Evolutionary conservation across 1,284 basidiomycete species (phyloP).

Genomic region (Ganoderma meredithae): DNA sequence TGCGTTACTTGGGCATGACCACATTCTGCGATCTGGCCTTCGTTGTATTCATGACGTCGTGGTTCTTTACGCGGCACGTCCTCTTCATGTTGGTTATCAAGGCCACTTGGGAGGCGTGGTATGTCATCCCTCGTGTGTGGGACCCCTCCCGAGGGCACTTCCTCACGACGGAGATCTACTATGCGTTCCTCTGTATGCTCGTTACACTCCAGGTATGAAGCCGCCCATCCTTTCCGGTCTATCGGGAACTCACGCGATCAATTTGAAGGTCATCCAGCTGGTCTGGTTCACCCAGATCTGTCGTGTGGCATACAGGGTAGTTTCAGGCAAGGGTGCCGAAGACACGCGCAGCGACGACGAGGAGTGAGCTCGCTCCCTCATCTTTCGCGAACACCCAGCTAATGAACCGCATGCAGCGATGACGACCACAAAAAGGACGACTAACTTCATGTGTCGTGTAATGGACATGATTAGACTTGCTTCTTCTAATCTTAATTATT

Average conservation of each 20-base stretch:
- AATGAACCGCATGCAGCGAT: constrained; percentile 12
- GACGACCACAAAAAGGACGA: constrained; percentile 34
- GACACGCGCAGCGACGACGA: constrained; percentile 91
- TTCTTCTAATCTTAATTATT: constrained; percentile 22
- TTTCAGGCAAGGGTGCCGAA: constrained; percentile 81
- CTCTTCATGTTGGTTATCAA: constrained; percentile 78
- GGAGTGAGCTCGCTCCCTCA: constrained; percentile 48
- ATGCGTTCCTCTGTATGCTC: constrained; percentile 65
- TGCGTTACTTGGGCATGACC: constrained; percentile 81
- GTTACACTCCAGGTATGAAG: constrained; percentile 66
- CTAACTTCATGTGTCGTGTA: constrained; percentile 27
- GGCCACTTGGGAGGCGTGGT: constrained; percentile 61
- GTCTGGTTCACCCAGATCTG: constrained; percentile 91
- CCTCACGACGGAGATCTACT: constrained; percentile 54
- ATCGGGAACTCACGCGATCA: constrained; percentile 24
- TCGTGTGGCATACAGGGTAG: constrained; percentile 81
- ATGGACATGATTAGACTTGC: constrained; percentile 29
- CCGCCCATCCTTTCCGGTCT: constrained; percentile 5
- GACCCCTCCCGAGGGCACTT: constrained; percentile 65
- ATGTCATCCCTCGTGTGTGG: constrained; percentile 63
- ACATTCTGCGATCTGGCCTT: constrained; percentile 82
- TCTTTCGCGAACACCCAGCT: neutral
- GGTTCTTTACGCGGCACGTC: constrained; percentile 88
- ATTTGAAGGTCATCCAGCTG: constrained; percentile 70
- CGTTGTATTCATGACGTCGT: constrained; percentile 85